These are phyloP conservation scores for Cystobasidium sp. DNA, from an alignment of 1,284 basidiomycete species.

Conservation along the genomic window DNA sequence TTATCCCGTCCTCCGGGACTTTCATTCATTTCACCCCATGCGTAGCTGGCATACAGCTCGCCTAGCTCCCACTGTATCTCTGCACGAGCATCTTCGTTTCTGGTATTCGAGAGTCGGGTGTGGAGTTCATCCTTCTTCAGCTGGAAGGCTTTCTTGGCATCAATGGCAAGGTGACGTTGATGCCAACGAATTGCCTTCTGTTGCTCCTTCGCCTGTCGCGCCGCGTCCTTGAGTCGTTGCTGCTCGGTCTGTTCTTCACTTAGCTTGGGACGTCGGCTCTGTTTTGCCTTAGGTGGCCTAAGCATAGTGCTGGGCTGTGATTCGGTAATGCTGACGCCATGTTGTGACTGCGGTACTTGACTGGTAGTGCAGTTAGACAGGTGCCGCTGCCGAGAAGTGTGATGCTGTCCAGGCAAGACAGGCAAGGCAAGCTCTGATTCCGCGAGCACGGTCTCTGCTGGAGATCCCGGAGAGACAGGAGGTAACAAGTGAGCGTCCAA, in stretches of 20 bases:
- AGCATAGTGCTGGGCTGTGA: not conserved
- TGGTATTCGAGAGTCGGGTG: conserved; percentile 5
- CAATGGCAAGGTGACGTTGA: conserved; percentile 13
- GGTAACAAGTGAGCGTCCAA: no score
- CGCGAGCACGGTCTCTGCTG: no score
- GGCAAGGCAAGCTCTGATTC: no score
- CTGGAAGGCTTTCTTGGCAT: conserved; percentile 17
- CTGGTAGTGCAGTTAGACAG: no score
- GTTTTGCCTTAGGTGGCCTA: not conserved
- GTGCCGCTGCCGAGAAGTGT: not conserved
- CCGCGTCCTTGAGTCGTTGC: not conserved
- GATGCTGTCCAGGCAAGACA: not conserved
- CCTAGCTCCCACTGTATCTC: conserved; percentile 33
- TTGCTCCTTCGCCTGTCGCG: conserved; percentile 20
- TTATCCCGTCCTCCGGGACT: not conserved
- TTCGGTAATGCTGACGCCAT: no score
- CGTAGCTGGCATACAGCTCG: conserved; percentile 29
- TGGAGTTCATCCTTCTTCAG: conserved; percentile 24
- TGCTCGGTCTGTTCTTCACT: conserved; percentile 2
- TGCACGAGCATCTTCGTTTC: conserved; percentile 14
- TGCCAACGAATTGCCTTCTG: conserved; percentile 7
- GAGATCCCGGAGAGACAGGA: no score
- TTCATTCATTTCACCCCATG: conserved; percentile 2
- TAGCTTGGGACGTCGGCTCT: not conserved
- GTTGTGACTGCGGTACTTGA: no score